A percentile compares a stretch with the other conserved stretches of the same genome.
Conservation (phyloP, 805 yeast genomes). For the Debaryomyces castellii region DNA sequence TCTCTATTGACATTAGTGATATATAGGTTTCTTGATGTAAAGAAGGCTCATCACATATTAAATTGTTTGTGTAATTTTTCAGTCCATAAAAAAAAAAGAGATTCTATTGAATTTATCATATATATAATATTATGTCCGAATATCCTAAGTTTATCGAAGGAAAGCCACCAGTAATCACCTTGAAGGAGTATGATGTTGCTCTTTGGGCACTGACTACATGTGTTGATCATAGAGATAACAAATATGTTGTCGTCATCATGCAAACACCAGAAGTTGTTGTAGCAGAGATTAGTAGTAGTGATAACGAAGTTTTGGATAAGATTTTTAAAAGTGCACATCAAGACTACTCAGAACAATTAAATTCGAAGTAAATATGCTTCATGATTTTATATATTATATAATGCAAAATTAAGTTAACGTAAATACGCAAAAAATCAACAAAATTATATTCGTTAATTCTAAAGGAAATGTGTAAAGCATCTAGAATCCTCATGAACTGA, state of each 20-base stretch:
- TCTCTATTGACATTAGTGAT: conserved; percentile 2
- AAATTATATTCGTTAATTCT: conserved; percentile 6
- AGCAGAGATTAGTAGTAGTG: conserved; percentile 40
- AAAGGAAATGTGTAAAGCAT: conserved; percentile 83
- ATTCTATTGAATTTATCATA: not conserved
- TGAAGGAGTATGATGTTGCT: conserved; percentile 50
- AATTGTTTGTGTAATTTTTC: conserved; percentile 1
- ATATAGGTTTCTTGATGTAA: not conserved
- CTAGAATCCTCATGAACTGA: conserved; percentile 75
- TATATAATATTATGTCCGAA: conserved; percentile 12
- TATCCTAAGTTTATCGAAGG: conserved; percentile 47
- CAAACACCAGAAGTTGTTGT: conserved; percentile 43
- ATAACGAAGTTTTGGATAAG: conserved; percentile 36
- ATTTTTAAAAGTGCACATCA: conserved; percentile 49
- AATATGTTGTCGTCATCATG: conserved; percentile 47
- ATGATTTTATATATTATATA: conserved; percentile 1
- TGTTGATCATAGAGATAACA: conserved; percentile 35
- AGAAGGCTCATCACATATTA: conserved; percentile 1
- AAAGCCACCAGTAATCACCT: conserved; percentile 45
- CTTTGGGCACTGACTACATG: conserved; percentile 53
- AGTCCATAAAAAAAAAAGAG: not conserved
- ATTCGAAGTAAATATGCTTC: not conserved
- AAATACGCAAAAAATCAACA: not conserved
- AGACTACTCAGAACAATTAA: conserved; percentile 16
- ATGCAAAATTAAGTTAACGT: conserved; percentile 1